These are phyloP conservation scores for Circinella minor DNA, from an alignment of 371 early-diverging fungal genomes.

Conservation along the genomic window DNA sequence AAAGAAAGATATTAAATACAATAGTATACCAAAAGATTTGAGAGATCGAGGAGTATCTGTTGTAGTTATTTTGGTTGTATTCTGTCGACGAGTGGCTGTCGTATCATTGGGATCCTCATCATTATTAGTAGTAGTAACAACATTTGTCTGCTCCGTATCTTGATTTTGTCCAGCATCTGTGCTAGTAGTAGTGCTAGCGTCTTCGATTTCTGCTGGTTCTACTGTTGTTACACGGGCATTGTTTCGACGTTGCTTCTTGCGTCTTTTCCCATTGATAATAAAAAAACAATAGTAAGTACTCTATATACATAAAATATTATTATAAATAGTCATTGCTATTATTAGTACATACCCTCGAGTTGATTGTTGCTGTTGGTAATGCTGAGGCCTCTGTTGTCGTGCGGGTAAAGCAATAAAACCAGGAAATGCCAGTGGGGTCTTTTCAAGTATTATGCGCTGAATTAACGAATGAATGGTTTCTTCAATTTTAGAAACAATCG, in stretches of 20 bases:
- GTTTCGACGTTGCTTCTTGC: too few species aligned
- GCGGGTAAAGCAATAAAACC: neutral
- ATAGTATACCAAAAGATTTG: slow-evolving; percentile 13
- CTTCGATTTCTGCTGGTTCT: too few species aligned
- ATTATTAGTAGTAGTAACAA: too few species aligned
- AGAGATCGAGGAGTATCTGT: neutral
- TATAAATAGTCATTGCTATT: neutral
- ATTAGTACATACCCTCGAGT: neutral
- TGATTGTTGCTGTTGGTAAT: neutral
- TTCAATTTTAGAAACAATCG: neutral
- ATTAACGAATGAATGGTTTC: neutral
- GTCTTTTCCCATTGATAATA: too few species aligned
- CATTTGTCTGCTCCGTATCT: too few species aligned
- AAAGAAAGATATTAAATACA: too few species aligned
- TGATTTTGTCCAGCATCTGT: too few species aligned
- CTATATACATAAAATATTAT: too few species aligned
- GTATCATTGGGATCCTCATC: too few species aligned
- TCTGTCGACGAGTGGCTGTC: neutral
- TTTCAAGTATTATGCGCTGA: neutral
- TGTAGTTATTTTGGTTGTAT: neutral
- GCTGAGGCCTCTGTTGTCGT: neutral
- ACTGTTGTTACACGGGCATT: too few species aligned
- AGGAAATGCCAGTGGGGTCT: neutral
- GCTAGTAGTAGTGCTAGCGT: too few species aligned
- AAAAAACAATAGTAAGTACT: too few species aligned